Evolutionary conservation across 345 rosid genomes (phyloP).

Genomic region (Eutrema japonicum): DNA sequence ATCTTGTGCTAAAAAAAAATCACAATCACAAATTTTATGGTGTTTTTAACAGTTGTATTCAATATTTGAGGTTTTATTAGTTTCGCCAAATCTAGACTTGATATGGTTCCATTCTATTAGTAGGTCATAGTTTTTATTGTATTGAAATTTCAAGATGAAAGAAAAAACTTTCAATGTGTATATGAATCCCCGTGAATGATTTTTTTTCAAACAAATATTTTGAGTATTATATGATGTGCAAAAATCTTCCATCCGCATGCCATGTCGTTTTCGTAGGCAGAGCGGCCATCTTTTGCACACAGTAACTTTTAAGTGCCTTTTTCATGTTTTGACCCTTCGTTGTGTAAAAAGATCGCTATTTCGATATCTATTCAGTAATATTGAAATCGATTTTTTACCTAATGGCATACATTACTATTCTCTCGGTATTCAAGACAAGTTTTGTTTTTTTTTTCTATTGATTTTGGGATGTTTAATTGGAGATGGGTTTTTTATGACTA

Average conservation of each 20-base stretch:
- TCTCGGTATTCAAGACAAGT: background rate
- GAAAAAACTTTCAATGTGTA: too few species aligned
- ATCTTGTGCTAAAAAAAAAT: background rate
- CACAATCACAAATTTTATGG: background rate
- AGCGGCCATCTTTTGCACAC: slow-evolving; percentile 47
- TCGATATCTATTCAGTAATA: slow-evolving; percentile 30
- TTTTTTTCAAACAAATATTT: background rate
- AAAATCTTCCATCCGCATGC: slow-evolving; percentile 48
- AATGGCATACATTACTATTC: slow-evolving; percentile 34
- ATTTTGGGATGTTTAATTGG: too few species aligned
- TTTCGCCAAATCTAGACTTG: background rate
- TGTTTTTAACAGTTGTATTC: background rate
- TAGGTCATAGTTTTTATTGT: background rate
- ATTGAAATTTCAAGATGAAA: background rate
- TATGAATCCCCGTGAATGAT: background rate
- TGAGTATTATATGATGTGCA: slow-evolving; percentile 18
- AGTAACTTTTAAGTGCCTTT: slow-evolving; percentile 30
- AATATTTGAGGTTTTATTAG: background rate
- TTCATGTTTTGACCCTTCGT: slow-evolving; percentile 30
- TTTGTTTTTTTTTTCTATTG: too few species aligned
- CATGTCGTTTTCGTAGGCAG: slow-evolving; percentile 42
- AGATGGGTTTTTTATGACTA: too few species aligned
- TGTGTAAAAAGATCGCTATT: slow-evolving; percentile 28
- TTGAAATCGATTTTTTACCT: slow-evolving; percentile 37
- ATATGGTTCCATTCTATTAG: background rate